phyloP scores from a whole-genome alignment of 108 stramenopile genomes.

The Chaetoceros tenuissimus region DNA sequence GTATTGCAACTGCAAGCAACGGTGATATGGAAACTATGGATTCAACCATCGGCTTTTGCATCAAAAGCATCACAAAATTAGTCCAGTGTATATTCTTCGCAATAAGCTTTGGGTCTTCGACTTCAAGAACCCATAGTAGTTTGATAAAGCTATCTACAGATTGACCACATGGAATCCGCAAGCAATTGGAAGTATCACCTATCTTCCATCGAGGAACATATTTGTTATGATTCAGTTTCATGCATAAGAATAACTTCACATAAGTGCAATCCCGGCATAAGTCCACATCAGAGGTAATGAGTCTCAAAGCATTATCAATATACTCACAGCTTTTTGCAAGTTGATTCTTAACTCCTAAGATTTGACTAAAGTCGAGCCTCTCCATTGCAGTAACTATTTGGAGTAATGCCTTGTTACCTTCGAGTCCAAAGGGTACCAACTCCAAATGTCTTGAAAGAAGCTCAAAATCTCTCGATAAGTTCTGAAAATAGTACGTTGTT shows the following conservation, averaged over 20 bases:
- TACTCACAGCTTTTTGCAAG: background rate
- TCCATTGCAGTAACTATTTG: background rate
- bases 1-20: background rate
- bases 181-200: background rate
- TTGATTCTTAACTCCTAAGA: background rate
- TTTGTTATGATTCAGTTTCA: too few relatives aligned
- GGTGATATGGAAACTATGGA: background rate
- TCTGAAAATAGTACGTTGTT: slow-evolving; percentile 36
- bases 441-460: too few relatives aligned
- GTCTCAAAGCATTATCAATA: background rate
- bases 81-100: background rate
- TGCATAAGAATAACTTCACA: background rate
- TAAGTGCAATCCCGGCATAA: background rate
- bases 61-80: background rate
- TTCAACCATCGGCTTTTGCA: background rate
- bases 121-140: slow-evolving; percentile 31
- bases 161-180: too few relatives aligned
- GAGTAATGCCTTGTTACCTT: background rate
- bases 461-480: slow-evolving; percentile 26
- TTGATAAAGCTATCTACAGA: slow-evolving; percentile 28
- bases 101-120: background rate
- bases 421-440: background rate
- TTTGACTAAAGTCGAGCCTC: background rate
- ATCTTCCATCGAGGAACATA: background rate
- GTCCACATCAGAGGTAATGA: background rate